phyloP scores from a whole-genome alignment of 129 eudicot genomes.

The Chrysanthemum lavandulifolium region DNA sequence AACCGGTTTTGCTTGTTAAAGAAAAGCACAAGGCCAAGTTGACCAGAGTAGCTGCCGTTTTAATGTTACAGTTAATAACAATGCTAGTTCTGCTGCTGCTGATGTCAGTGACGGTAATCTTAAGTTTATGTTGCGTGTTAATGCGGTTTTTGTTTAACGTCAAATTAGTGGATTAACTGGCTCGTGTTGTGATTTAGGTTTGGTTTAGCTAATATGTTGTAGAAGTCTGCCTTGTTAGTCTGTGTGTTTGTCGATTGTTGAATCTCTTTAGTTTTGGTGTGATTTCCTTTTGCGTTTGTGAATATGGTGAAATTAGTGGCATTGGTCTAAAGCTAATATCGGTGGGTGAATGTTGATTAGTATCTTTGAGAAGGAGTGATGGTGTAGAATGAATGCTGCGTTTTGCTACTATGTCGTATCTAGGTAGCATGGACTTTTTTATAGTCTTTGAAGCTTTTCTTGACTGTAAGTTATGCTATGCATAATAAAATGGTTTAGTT shows the following conservation, averaged over 20 bases:
- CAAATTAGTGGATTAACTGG: neutral
- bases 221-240: neutral
- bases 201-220: neutral
- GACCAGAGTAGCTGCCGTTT: conserved; percentile 4
- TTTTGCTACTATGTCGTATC: too few species aligned
- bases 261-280: too few species aligned
- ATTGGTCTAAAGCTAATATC: neutral
- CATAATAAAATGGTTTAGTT: too few species aligned
- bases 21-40: conserved; percentile 1
- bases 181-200: neutral
- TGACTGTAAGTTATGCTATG: too few species aligned
- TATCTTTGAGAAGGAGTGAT: too few species aligned
- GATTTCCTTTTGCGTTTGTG: neutral
- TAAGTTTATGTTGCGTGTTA: neutral
- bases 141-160: neutral
- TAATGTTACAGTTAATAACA: neutral
- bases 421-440: too few species aligned
- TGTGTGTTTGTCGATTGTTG: neutral
- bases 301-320: conserved; percentile 12
- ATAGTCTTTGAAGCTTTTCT: too few species aligned
- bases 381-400: too few species aligned
- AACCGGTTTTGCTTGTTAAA: neutral
- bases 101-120: neutral
- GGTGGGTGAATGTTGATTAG: neutral
- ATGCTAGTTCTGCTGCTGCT: neutral